phyloP scores from a whole-genome alignment of 1,139 yeast genomes.

The Sugiyamaella sp. region DNA sequence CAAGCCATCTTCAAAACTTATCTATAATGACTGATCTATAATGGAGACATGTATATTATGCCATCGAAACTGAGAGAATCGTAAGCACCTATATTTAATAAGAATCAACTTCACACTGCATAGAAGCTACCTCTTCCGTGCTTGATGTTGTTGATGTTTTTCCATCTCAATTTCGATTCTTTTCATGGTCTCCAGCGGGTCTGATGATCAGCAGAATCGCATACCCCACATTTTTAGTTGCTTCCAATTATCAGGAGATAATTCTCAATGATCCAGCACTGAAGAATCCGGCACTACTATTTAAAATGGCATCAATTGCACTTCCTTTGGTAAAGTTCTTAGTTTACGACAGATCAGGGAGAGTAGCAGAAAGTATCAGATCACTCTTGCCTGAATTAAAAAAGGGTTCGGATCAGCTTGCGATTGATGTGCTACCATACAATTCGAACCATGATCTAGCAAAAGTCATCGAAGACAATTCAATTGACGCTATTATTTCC shows the following conservation, averaged over 20 bases:
- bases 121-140: no score
- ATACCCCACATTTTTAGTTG: slow-evolving; percentile 31
- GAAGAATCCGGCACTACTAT: neutral
- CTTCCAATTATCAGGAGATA: neutral
- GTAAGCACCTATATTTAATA: no score
- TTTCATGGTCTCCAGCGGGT: no score
- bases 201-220: neutral
- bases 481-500: slow-evolving; percentile 47
- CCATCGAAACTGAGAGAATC: no score
- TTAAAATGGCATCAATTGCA: neutral
- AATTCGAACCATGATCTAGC: slow-evolving; percentile 16
- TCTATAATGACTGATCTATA: no score
- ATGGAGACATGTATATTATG: no score
- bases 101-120: no score
- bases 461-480: slow-evolving; percentile 22
- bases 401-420: slow-evolving; percentile 4
- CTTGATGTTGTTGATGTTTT: no score
- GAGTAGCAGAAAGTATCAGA: slow-evolving; percentile 7
- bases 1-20: no score
- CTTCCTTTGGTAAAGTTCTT: slow-evolving; percentile 9
- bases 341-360: slow-evolving; percentile 18
- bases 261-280: neutral
- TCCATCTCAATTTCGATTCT: no score
- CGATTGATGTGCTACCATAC: slow-evolving; percentile 22
- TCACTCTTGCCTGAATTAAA: slow-evolving; percentile 10